Base-by-base conservation (phyloP, 2,329 filamentous ascomycete species). In the Mycosphaerella sp. region DNA sequence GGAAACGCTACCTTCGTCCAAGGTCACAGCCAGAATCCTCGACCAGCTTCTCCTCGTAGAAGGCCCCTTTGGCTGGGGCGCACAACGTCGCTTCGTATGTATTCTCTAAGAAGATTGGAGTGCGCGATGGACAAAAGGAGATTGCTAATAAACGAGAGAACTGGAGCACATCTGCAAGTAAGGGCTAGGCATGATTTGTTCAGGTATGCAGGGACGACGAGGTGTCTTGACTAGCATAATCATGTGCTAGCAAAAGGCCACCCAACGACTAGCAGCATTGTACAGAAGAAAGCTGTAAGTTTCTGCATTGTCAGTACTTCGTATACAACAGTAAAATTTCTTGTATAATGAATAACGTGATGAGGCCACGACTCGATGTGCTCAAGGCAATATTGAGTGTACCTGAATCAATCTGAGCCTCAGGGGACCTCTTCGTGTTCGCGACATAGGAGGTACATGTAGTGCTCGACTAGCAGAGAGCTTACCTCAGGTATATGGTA, bases 61-160 rank as follows among this genome's bases (percentile, higher is more conserved):
- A 53, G 79, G 79, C 14, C 0, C 54, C 72, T 0, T 68, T 65
- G 6, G 70, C 70, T 2, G 80, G 80, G 11, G 53, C 42, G 7
- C 56, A 56, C 6, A 78, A 78, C 53, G 76, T 72, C 2, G 75
- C 74, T 2, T 73, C 71, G 0, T 83, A 83, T 62, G 73, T 80
- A 17, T 81, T 76, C 64, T 83, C 83, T 60, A 80, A 84, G 69
- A 83, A 82, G 70, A 58, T 78, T 59, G 69, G 80, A 12, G 67
- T 83, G 51, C 73, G 73, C 61, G 70, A 79, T 49, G 68, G 70
- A 0, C 80, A 79, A 66, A 69, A 74, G 44, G 82, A 82, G 43
- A 31, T 32, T 9, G 47, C 36, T 21, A 55, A 55, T 48, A 41
- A 46, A 36, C 29, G 47, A 39, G 41, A 55, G 44, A 17, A 17